phyloP scores from a whole-genome alignment of 2,329 filamentous ascomycete genomes.

The Cladorrhinum sp. region DNA sequence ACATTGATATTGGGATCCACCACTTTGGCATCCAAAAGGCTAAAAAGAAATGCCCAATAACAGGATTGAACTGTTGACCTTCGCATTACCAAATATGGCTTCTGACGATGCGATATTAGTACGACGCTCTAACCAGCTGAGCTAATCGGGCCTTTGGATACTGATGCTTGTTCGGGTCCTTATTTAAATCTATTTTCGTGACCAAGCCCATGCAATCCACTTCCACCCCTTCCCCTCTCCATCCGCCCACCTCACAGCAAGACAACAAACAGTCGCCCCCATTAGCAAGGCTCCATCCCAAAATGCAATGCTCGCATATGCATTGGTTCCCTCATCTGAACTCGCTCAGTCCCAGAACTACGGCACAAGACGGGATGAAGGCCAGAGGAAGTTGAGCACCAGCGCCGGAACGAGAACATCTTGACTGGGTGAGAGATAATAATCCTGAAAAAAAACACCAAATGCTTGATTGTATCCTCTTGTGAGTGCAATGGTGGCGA shows the following conservation, averaged over 20 bases:
- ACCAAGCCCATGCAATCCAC: background rate
- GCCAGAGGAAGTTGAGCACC: conserved; percentile 46
- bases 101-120: background rate
- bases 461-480: conserved; percentile 50
- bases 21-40: no score
- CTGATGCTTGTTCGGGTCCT: no score
- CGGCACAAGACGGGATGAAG: conserved; percentile 47
- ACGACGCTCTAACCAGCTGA: background rate
- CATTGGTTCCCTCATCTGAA: conserved; percentile 28
- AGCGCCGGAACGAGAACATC: conserved; percentile 36
- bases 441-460: conserved; percentile 49
- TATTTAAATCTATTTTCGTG: no score
- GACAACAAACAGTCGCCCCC: conserved; percentile 38
- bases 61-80: background rate
- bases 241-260: conserved; percentile 41
- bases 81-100: background rate
- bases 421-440: conserved; percentile 42
- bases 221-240: conserved; percentile 38
- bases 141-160: background rate
- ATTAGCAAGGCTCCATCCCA: conserved; percentile 42
- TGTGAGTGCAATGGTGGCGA: conserved; percentile 44
- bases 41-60: background rate
- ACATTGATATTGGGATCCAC: no score
- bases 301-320: conserved; percentile 39
- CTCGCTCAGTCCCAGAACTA: conserved; percentile 39